Conservation (phyloP, 352 stramenopile species). For the Salisapilia sapeloensis region DNA sequence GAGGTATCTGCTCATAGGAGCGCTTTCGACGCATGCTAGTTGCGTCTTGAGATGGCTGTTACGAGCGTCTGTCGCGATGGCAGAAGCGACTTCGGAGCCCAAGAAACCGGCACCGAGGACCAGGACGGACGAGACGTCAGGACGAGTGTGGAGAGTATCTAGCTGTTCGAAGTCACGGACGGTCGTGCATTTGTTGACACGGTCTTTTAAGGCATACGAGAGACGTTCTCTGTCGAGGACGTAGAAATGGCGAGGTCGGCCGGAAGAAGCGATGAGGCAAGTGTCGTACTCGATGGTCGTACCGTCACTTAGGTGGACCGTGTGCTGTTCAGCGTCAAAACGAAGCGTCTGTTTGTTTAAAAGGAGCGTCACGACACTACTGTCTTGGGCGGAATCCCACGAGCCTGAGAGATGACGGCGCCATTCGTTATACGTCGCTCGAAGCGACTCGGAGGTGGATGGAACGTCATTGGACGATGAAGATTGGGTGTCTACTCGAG, state of each 20-base stretch:
- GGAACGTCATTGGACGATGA: conserved; percentile 8
- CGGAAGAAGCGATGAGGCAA: conserved; percentile 75
- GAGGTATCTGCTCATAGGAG: conserved; percentile 42
- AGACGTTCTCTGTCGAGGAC: conserved; percentile 73
- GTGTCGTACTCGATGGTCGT: conserved; percentile 72
- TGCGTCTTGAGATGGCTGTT: conserved; percentile 26
- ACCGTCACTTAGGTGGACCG: conserved; percentile 62
- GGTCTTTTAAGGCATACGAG: conserved; percentile 67
- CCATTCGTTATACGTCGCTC: conserved; percentile 85
- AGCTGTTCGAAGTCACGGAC: conserved; percentile 70
- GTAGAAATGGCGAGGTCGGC: conserved; percentile 74
- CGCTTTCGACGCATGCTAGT: conserved; percentile 34
- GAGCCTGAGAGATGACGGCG: conserved; percentile 62
- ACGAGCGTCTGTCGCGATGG: conserved; percentile 40
- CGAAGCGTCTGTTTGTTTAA: conserved; percentile 45
- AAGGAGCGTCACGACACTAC: conserved; percentile 37
- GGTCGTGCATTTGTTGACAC: conserved; percentile 75
- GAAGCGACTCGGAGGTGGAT: conserved; percentile 25
- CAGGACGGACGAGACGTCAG: conserved; percentile 37
- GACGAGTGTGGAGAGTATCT: conserved; percentile 25
- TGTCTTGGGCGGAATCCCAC: conserved; percentile 51
- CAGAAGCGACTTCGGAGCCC: conserved; percentile 74
- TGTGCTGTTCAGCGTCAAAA: conserved; percentile 78
- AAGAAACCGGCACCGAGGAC: conserved; percentile 84
- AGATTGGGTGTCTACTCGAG: conserved; percentile 25